Base-by-base conservation (phyloP, 257 asterid genomes). In the Paulownia fortunei region DNA sequence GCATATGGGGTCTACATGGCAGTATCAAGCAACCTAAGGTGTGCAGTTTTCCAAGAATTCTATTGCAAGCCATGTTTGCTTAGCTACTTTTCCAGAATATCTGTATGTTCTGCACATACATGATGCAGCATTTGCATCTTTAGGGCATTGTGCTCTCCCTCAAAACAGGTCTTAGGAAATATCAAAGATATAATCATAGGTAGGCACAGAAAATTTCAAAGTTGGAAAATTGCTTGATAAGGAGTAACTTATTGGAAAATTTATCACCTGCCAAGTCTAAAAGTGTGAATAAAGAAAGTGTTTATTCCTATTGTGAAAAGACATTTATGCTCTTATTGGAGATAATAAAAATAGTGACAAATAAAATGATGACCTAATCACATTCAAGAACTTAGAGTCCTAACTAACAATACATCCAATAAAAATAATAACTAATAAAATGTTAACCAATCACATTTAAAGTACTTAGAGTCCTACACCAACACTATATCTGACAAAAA, bases 1-100 rank as follows among this genome's bases (percentile, higher is more conserved):
- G 97, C 93, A 6, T 93, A 95, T 78, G 99, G 98, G n/a, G 92
- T 90, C 62, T 95, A 95, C 73, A 91, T 95, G 99, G 74, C 99
- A 19, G 93, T 95, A 10, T 95, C 99, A 56, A 91, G 97, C 94
- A 95, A 95, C 87, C 90, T 95, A 65, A 89, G 99, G 99, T 94
- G 84, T 16, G 76, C 21, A 56, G 21, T 36, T 80, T 59, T 72
- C 64, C 61, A 37, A 58, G 24, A 30, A 26, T 12, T 42, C 23
- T 16, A 42, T 72, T 41, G 52, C 72, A 12, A 61, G 65, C 54
- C 34, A 41, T 42, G 59, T 27, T 19, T 30, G 4, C 8, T 37
- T 46, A 21, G 2, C 30, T 4, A 19, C n/a, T n/a, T n/a, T n/a
- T n/a, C n/a, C n/a, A n/a, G 55, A 47, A 47, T 47, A 47, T 47